Evolutionary conservation across 2,329 filamentous ascomycete genomes (phyloP).

Genomic region (Berkeleyomyces rouxiae): DNA sequence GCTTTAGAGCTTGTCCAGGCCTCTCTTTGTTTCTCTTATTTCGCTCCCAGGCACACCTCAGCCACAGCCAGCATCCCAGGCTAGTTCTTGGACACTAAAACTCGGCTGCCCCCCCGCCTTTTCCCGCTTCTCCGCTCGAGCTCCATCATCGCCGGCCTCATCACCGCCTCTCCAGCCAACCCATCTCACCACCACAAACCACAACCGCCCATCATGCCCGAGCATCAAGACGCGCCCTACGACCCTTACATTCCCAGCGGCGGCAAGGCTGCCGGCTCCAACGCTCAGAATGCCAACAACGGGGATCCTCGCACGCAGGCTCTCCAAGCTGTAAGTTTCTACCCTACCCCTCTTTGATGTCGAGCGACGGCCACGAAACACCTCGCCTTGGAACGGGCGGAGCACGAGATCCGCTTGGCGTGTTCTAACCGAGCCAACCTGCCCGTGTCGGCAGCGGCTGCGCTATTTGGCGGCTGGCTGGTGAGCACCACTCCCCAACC

Average conservation of each 20-base stretch:
- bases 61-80: background rate
- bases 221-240: constrained; percentile 46
- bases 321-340: constrained; percentile 61
- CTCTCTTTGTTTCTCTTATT: background rate
- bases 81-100: background rate
- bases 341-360: background rate
- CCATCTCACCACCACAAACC: background rate
- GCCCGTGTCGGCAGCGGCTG: background rate
- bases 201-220: constrained; percentile 29
- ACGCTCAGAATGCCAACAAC: constrained; percentile 24
- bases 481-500: background rate
- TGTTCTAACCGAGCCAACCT: background rate
- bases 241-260: constrained; percentile 70
- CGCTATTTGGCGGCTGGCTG: too few species aligned
- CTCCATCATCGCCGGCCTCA: background rate
- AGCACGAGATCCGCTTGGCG: background rate
- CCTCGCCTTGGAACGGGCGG: background rate
- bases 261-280: constrained; percentile 22
- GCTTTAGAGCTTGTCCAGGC: background rate
- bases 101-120: background rate
- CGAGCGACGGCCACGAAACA: background rate
- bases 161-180: background rate
- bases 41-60: background rate
- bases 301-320: constrained; percentile 41
- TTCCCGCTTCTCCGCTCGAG: background rate